Conservation (phyloP, 1,284 basidiomycete genomes). For the Pseudomicrostroma phylloplanum region DNA sequence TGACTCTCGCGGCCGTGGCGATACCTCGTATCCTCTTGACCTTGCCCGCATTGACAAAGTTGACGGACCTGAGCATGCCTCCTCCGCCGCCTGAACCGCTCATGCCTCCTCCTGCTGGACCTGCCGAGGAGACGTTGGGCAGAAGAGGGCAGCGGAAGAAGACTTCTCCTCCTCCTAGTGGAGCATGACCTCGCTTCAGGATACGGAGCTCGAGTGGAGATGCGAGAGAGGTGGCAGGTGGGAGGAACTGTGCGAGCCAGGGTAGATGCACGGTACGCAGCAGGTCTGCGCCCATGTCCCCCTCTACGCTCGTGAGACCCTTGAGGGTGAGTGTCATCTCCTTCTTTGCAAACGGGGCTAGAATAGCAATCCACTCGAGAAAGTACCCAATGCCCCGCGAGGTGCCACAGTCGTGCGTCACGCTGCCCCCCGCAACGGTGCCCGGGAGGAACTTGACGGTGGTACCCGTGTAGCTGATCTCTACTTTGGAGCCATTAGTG, state of each 20-base stretch:
- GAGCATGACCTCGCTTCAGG: constrained; percentile 83
- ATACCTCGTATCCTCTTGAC: constrained; percentile 92
- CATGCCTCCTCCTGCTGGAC: constrained; percentile 10
- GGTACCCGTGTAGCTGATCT: constrained; percentile 78
- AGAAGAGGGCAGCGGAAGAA: constrained; percentile 88
- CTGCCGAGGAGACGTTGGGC: constrained; percentile 73
- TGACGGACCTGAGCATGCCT: constrained; percentile 54
- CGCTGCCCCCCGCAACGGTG: constrained; percentile 73
- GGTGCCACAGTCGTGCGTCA: constrained; percentile 79
- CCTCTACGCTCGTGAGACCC: constrained; percentile 77
- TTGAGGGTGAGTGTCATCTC: constrained; percentile 72
- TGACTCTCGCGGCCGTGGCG: constrained; percentile 69
- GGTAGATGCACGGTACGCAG: constrained; percentile 87
- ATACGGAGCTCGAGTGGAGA: constrained; percentile 60
- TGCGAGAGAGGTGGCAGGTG: constrained; percentile 21
- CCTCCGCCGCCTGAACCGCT: constrained; percentile 19
- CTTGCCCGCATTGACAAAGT: constrained; percentile 83
- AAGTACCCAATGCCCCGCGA: constrained; percentile 88
- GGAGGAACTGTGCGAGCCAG: constrained; percentile 72
- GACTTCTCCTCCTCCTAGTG: constrained; percentile 84
- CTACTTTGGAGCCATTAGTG: constrained; percentile 89
- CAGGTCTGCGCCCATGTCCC: constrained; percentile 62
- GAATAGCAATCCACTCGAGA: constrained; percentile 78
- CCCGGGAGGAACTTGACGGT: constrained; percentile 74
- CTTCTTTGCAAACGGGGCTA: constrained; percentile 89